Evolutionary conservation across 805 yeast species (phyloP), one percentile per base, ranked within the genome.

Genomic region (Myxozyma neotropica): DNA sequence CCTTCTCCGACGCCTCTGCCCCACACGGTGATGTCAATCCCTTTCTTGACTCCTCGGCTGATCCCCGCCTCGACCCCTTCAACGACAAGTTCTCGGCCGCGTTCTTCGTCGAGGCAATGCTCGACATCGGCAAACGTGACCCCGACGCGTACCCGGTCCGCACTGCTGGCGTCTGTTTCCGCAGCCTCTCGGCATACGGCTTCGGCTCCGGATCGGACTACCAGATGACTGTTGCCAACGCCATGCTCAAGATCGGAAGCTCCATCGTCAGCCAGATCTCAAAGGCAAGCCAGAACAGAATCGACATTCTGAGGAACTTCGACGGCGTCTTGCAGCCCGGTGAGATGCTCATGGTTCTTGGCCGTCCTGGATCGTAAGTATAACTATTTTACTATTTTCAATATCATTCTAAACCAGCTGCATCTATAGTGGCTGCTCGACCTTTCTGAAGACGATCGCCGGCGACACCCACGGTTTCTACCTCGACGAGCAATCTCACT

Each of bases 301-400:
- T 71, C 63, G 55, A 71, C 65, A 58, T 70, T 68, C 58, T 82
- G 74, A 66, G 81, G 73, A 65, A 82, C 77, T 64, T 75, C 80
- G 86, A 83, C 61, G 88, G 85, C 24, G 63, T 80, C 15, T 69
- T 82, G 40, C 75, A 75, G 55, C 87, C 90, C 1, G 90, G 91
- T 56, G 85, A 85, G 62, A 77, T 86, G 47, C 82, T 86, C 4
- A 88, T 87, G 55, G 92, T 87, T 10, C 75, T 87, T 47, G 93
- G 94, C 58, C 81, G 92, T 72, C 93, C 93, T 0, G 93, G 93
- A 42, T 50, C 56, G 62, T 58, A 29, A 13, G 55, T 45, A 1
- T 75, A 73, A 10, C 33, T 36, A 26, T 21, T 3, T 40, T 36
- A 19, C 33, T 35, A 7, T 43, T 31, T 35, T 36, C 17, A 24